Base-by-base conservation (phyloP, 139 green algal genomes). In the Chlorella sp. region DNA sequence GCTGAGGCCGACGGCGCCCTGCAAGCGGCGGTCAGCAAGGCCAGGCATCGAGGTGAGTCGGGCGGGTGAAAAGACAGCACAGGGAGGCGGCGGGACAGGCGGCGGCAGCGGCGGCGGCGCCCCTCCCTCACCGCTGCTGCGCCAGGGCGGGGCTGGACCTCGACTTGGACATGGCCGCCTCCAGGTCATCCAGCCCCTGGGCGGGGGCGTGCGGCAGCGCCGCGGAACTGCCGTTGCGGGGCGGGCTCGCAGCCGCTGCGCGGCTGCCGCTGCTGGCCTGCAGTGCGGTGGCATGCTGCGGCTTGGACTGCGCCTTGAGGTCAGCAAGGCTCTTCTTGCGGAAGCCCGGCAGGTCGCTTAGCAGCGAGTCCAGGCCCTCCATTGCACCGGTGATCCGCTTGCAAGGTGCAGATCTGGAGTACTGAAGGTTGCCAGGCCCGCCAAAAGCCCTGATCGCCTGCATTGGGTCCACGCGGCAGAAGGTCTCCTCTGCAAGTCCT, bases 221-320 rank as follows among this genome's bases (percentile, higher is more conserved):
- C 41, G 77, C 34, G 26, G 56, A 24, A 40, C 38, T 83, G 77
- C 77, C 40, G 60, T 73, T 83, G 77, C 22, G 58, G 36, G 34
- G 34, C 75, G 36, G 56, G 26, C 32, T 46, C 7, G 77, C 28
- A 9, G 54, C 58, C 22, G 46, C 46, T 30, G 65, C 72, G 30
- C 51, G 51, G 13, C 13, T 60, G 51, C 51, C 51, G 51, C 51
- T 60, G 51, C 43, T 60, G 43, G 72, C 72, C 44, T 78, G 72
- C 43, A 78, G 24, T 16, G 51, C 14, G 51, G 51, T 32, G 72
- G 72, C 43, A 48, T 78, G 43, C 43, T 46, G 41, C 41, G 8
- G n/a, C 17, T 43, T 9, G 19, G n/a, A n/a, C n/a, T 65, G n/a
- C n/a, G 60, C n/a, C 60, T 79, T 89, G 58, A 89, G 79, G 70